phyloP scores from a whole-genome alignment of 139 green algal species.

The Micromonas pusilla region DNA sequence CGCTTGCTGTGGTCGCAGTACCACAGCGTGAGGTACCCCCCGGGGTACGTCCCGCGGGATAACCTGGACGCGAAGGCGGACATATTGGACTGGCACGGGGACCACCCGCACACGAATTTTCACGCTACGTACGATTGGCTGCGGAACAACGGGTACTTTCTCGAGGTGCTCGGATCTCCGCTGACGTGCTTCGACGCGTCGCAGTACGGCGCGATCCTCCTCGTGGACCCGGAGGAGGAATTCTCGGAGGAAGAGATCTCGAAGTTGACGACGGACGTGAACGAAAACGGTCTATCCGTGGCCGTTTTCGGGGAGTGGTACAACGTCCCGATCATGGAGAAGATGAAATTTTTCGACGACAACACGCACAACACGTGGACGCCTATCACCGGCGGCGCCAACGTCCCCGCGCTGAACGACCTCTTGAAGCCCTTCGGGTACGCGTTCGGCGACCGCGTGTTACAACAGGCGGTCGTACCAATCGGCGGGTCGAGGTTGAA shows the following conservation, averaged over 20 bases:
- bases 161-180: conserved; percentile 80
- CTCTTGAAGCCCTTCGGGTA: conserved; percentile 73
- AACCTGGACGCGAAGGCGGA: conserved; percentile 68
- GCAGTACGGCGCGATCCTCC: conserved; percentile 70
- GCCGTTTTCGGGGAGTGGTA: conserved; percentile 97
- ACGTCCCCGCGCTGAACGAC: conserved; percentile 95
- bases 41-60: conserved; percentile 88
- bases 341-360: conserved; percentile 96
- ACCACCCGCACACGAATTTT: conserved; percentile 96
- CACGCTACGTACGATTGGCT: conserved; percentile 77
- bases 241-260: conserved; percentile 63
- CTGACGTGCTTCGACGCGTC: conserved; percentile 87
- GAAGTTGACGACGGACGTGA: conserved; percentile 73
- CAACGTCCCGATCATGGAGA: conserved; percentile 65
- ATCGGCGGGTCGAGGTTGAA: neutral
- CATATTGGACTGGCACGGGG: conserved; percentile 98
- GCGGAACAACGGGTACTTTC: conserved; percentile 57
- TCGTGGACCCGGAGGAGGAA: conserved; percentile 90
- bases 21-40: conserved; percentile 90
- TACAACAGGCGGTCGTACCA: neutral
- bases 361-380: conserved; percentile 79
- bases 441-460: conserved; percentile 62
- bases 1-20: conserved; percentile 94
- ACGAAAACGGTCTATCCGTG: conserved; percentile 52
- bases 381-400: conserved; percentile 66